Conservation (phyloP, 768 basidiomycete species). For the Stropharia rugosoannulata region DNA sequence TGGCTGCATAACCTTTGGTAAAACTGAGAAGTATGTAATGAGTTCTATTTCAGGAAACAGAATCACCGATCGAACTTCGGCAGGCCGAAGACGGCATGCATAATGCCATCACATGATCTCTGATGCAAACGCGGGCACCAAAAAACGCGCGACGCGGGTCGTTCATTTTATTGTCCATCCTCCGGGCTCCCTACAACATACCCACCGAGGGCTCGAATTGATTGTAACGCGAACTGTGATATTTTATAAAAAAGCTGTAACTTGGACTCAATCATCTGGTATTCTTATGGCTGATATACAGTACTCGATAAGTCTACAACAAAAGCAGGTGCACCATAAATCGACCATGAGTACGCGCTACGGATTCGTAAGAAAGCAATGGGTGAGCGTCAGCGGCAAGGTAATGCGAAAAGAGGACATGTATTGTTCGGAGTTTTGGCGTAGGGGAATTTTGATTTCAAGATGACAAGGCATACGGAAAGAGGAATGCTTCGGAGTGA, state of each 20-base stretch:
- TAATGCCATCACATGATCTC: conserved; percentile 19
- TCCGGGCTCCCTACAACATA: neutral
- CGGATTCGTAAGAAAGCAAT: conserved; percentile 9
- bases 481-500: conserved; percentile 4
- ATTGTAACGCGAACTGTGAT: too few relatives aligned
- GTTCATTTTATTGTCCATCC: neutral
- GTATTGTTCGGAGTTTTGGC: conserved; percentile 14
- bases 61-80: neutral
- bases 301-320: conserved; percentile 16
- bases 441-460: conserved; percentile 17
- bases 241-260: neutral
- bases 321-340: conserved; percentile 21
- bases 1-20: conserved; percentile 8
- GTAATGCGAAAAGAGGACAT: conserved; percentile 17
- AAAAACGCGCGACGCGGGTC: neutral
- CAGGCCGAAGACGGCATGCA: too few relatives aligned
- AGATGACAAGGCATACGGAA: conserved; percentile 11
- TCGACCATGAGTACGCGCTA: conserved; percentile 12
- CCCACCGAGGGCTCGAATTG: neutral
- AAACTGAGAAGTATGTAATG: neutral
- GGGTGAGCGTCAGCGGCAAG: conserved; percentile 14
- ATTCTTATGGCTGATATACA: conserved; percentile 21
- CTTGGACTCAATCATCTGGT: conserved; percentile 1
- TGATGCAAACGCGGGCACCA: neutral
- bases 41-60: conserved; percentile 1